phyloP scores from a whole-genome alignment of 2,329 filamentous ascomycete genomes.

The Trichoderma atrobrunneum region DNA sequence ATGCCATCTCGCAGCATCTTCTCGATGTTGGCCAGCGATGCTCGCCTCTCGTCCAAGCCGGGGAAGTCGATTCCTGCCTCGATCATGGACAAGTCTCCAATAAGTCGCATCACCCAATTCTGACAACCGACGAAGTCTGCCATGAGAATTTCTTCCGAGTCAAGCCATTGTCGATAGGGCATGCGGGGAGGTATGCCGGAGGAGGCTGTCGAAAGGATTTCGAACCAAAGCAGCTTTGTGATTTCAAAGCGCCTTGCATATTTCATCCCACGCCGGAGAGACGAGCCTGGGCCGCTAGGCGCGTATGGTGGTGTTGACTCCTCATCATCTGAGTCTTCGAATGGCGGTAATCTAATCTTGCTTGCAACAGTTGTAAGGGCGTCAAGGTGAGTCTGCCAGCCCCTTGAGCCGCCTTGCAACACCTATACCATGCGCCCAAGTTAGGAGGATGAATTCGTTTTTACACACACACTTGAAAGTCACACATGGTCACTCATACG shows the following conservation, averaged over 20 bases:
- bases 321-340: not conserved
- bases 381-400: conserved; percentile 15
- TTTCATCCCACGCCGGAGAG: not conserved
- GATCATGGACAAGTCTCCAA: conserved; percentile 10
- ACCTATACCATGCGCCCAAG: conserved; percentile 1
- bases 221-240: conserved; percentile 10
- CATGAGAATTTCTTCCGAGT: conserved; percentile 12
- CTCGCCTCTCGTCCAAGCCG: not conserved
- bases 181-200: not conserved
- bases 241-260: conserved; percentile 10
- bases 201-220: conserved; percentile 8
- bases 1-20: not conserved
- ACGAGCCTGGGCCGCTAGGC: not conserved
- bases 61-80: not conserved
- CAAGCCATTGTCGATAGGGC: conserved; percentile 7
- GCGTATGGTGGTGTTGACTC: not conserved
- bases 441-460: not conserved
- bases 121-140: conserved; percentile 8
- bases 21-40: not conserved
- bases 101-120: conserved; percentile 13
- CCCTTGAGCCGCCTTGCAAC: not conserved
- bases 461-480: not conserved
- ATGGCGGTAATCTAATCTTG: not conserved
- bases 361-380: conserved; percentile 8
- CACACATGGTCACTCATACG: not conserved